phyloP scores from a whole-genome alignment of 2,329 filamentous ascomycete genomes.

The Aquanectria penicillioides region DNA sequence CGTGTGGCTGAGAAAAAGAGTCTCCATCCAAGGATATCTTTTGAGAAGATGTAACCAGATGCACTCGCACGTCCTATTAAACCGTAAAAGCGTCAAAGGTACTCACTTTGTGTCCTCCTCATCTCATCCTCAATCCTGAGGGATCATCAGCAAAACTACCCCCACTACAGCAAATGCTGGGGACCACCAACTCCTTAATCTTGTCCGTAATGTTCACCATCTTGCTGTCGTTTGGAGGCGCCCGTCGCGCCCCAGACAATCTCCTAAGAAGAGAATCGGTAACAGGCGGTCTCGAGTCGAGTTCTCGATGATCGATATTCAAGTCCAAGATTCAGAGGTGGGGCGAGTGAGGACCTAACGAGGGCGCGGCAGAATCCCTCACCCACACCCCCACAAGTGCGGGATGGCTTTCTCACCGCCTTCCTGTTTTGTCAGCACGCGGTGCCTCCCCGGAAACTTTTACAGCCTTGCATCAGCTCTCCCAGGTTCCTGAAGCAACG shows the following conservation, averaged over 20 bases:
- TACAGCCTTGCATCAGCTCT: constrained; percentile 41
- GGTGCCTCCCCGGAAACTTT: constrained; percentile 35
- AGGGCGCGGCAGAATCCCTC: constrained; percentile 40
- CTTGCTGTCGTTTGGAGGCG: constrained; percentile 49
- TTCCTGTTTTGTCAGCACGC: constrained; percentile 31
- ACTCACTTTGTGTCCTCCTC: constrained; percentile 95
- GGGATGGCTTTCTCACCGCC: constrained; percentile 40
- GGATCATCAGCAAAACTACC: constrained; percentile 34
- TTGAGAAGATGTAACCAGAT: too few relatives aligned
- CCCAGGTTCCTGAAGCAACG: constrained; percentile 31
- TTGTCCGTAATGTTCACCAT: constrained; percentile 99
- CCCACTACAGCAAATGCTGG: constrained; percentile 1
- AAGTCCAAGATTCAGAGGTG: constrained; percentile 41
- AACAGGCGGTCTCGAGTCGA: constrained; percentile 21
- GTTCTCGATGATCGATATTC: constrained; percentile 18
- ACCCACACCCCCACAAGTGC: constrained; percentile 28
- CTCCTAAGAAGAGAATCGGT: constrained; percentile 10
- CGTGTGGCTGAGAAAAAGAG: too few relatives aligned
- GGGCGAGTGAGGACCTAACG: constrained; percentile 41
- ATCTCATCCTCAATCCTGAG: constrained; percentile 99
- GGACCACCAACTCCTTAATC: constrained; percentile 88
- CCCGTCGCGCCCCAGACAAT: constrained; percentile 31
- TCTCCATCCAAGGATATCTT: too few relatives aligned
- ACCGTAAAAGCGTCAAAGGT: not conserved
- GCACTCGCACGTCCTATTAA: too few relatives aligned